Base-by-base conservation (phyloP, 2,329 filamentous ascomycete genomes). In the Arachnopeziza araneosa region DNA sequence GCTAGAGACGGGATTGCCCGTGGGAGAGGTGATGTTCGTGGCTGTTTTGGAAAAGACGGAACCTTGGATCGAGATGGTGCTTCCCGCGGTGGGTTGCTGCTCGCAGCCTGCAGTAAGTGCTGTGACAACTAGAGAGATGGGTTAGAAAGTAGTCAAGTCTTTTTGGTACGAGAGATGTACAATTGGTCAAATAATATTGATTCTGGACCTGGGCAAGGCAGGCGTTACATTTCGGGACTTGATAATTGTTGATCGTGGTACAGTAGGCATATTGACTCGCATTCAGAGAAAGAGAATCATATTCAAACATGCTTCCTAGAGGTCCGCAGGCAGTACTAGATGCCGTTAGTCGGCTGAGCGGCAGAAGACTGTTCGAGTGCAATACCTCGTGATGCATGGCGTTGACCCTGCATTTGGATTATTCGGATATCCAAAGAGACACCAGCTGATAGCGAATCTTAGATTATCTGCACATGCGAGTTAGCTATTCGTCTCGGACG, bases 21-120 rank as follows among this genome's bases (percentile, higher is more conserved):
- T 74, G 0, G 84, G 81, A 0, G 75, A 73, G 1, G 82, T 83
- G 57, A 83, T 75, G 60, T 79, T 80, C 50, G 85, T 76, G 0
- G 66, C 60, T 0, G 74, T 70, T 10, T 67, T 71, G 1, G 81
- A 81, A 70, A 87, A 87, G 1, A 82, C 70, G 22, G 74, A 72
- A 23, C 84, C 84, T 5, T 79, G 69, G 0, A 84, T 67, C 2
- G 79, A 79, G n/a, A 87, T 66, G 0, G 73, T 78, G 0, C 72
- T 66, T 0, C 83, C 83, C 0, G 75, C 69, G 0, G 68, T 63
- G 0, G 84, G 82, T 59, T 75, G 74, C 63, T 86, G 80, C 56
- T 76, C 68, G 66, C 85, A 87, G 7, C 80, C 83, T 21, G 81
- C 83, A 59, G 83, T 73, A 8, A 87, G 75, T 44, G 81, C 73